Evolutionary conservation across 31 red algal species (phyloP), one percentile per base, ranked within the genome.

Genomic region (Asparagopsis taxiformis): DNA sequence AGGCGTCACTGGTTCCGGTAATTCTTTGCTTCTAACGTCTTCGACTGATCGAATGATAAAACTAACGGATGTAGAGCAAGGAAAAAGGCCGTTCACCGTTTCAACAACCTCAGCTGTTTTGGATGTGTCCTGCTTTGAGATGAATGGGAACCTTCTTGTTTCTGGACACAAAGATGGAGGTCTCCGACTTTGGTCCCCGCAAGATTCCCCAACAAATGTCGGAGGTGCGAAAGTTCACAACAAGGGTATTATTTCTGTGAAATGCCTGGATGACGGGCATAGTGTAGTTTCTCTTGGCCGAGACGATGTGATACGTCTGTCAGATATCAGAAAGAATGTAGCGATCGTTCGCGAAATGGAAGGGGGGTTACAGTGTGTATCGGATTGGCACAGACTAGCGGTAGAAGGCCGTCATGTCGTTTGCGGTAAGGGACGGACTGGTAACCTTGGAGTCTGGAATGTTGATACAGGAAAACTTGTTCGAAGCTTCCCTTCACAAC

Each of bases 111-210:
- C 80, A 15, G 68, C 80, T 29, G 69, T 75, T 28, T 38, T 74
- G 28, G 80, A 85, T 52, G 68, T 85, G 16, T 68, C 29, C 34
- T 20, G 38, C 1, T 67, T 85, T 26, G 36, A 25, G 1, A 34
- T 29, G 25, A 63, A 63, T 20, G 46, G 21, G 55, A 59, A 59
- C 10, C 35, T 74, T 8, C 8, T 85, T 15, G 80, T 58, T 22
- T 74, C 80, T 1, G 80, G 57, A n/a, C 80, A 85, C 37, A 85
- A 85, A 23, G 80, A 85, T 44, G 80, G 80, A 30, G 44, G 69
- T 41, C 9, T 85, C 11, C 43, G 80, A 31, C 44, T 85, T 28
- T 85, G 80, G 80, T 75, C 69, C 10, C 13, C 48, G 3, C 55
- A 58, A 55, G 80, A 85, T 51, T 20, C 39, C 37, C 28, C 26